Evolutionary conservation across 176 grass and related monocot genomes (phyloP).

Genomic region (Olyra latifolia): DNA sequence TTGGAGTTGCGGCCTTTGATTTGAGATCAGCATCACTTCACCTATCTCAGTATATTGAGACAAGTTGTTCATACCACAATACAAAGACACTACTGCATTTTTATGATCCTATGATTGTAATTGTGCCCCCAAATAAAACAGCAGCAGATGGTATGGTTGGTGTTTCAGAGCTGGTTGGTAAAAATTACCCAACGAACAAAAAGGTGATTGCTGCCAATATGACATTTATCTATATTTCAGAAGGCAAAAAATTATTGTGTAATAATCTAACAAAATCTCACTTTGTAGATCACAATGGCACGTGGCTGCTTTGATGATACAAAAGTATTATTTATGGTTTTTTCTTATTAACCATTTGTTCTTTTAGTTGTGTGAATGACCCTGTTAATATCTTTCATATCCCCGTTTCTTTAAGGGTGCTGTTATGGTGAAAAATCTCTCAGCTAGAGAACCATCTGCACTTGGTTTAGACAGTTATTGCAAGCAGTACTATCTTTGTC

Average conservation of each 20-base stretch:
- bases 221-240: not conserved
- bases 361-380: conserved; percentile 21
- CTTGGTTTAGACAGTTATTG: conserved; percentile 88
- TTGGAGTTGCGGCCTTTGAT: conserved; percentile 89
- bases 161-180: conserved; percentile 72
- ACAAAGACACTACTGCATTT: conserved; percentile 87
- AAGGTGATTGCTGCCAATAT: conserved; percentile 54
- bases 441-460: conserved; percentile 83
- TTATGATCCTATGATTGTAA: conserved; percentile 84
- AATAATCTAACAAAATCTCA: conserved; percentile 22
- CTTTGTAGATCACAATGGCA: conserved; percentile 72
- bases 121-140: conserved; percentile 75
- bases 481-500: conserved; percentile 96
- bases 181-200: conserved; percentile 72
- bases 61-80: conserved; percentile 91
- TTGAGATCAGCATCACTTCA: conserved; percentile 87
- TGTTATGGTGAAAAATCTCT: conserved; percentile 76
- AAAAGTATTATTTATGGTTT: conserved; percentile 56
- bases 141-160: conserved; percentile 87
- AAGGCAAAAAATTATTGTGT: not conserved
- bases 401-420: conserved; percentile 57
- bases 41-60: conserved; percentile 95
- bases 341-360: not conserved
- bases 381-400: conserved; percentile 13
- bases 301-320: conserved; percentile 94